Evolutionary conservation across 2,329 filamentous ascomycete genomes (phyloP).

Genomic region (Phaeosphaeriaceae sp.): DNA sequence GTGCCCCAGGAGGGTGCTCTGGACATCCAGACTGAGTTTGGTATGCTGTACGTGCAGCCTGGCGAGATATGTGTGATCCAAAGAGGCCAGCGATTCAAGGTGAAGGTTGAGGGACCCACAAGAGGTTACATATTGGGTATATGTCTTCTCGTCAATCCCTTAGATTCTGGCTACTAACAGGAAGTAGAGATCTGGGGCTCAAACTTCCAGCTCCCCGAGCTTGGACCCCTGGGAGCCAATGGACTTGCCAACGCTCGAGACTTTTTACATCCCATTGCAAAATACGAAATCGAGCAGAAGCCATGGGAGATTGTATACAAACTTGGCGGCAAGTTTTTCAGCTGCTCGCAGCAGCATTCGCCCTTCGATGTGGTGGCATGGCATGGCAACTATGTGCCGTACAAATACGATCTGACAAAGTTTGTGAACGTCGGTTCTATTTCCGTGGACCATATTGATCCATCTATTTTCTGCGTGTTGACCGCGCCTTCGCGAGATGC

Average conservation of each 20-base stretch:
- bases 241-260: slow-evolving; percentile 59
- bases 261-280: slow-evolving; percentile 74
- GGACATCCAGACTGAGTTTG: slow-evolving; percentile 79
- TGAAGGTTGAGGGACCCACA: slow-evolving; percentile 67
- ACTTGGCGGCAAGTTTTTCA: slow-evolving; percentile 70
- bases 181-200: slow-evolving; percentile 47
- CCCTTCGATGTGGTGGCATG: slow-evolving; percentile 82
- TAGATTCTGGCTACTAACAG: neutral
- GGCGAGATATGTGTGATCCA: slow-evolving; percentile 81
- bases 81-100: slow-evolving; percentile 74
- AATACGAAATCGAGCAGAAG: slow-evolving; percentile 61
- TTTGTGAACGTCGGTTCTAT: slow-evolving; percentile 78
- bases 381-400: slow-evolving; percentile 78
- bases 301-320: slow-evolving; percentile 56
- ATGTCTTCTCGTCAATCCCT: neutral
- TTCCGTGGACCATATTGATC: slow-evolving; percentile 79
- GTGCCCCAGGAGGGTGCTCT: slow-evolving; percentile 76
- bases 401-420: slow-evolving; percentile 80
- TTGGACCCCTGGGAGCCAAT: slow-evolving; percentile 49
- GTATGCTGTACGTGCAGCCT: slow-evolving; percentile 74
- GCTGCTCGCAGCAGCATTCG: slow-evolving; percentile 69
- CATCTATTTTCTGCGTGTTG: slow-evolving; percentile 75
- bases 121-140: slow-evolving; percentile 73
- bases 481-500: slow-evolving; percentile 63
- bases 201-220: slow-evolving; percentile 47